Base-by-base conservation (phyloP, 257 asterid genomes). In the Ligustrum vulgare region DNA sequence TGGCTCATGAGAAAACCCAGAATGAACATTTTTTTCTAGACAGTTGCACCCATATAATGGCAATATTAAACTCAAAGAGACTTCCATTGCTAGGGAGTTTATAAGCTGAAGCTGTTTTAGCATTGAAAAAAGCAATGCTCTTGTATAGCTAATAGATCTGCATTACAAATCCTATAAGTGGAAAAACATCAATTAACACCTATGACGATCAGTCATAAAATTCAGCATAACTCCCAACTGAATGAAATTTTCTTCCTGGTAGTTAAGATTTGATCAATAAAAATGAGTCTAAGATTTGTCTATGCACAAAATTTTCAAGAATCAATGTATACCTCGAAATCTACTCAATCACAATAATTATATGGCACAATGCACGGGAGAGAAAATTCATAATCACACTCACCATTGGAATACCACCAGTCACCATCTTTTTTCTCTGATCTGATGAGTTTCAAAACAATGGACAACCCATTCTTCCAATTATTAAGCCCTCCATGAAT, bases 371-470 rank as follows among this genome's bases (percentile, higher is more conserved):
- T 60, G 70, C 31, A 71, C 58, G 71, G 54, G 77, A 77, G 66
- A 83, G 37, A 74, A 36, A 39, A 66, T 75, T 28, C 43, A 37
- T 16, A 58, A 51, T 65, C 76, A 67, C 56, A 76, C 95, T 74
- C 83, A 94, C 99, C 88, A 32, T 93, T 94, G 75, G 90, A 84
- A 84, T 82, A 90, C 97, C 97, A 93, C 99, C 97, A 95, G 78
- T 89, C 97, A 73, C 89, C 92, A 75, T 79, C 88, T 75, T 79
- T 81, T 45, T 71, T 75, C 81, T 83, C 83, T 3, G 90, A 82
- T 79, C 54, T 87, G 67, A 72, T 71, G 83, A 95, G 97, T 87
- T 86, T 87, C 47, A 89, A 84, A 73, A 89, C 82, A 77, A 91
- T 81, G 70, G 97, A 89, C 72, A 91, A 84, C 20, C 99, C 99